Percentiles rank a stretch among this genome's conserved stretches.
Evolutionary conservation across 2,329 filamentous ascomycete genomes (phyloP).

Genomic region (Aspergillus sp.): DNA sequence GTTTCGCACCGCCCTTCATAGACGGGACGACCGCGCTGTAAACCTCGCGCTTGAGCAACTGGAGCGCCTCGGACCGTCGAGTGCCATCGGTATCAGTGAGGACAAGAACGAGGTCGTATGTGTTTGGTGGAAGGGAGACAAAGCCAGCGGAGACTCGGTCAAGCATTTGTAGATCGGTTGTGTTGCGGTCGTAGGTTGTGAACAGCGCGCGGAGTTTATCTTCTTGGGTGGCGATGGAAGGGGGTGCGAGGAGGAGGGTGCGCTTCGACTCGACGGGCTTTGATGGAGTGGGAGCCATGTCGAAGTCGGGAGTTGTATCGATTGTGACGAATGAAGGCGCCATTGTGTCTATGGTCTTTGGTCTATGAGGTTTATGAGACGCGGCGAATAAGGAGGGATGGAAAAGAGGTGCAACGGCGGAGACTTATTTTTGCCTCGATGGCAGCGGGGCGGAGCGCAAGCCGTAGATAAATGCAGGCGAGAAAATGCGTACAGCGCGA

Average conservation of each 20-base stretch:
- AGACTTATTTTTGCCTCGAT: background rate
- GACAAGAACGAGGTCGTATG: slow-evolving; percentile 84
- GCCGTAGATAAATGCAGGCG: background rate
- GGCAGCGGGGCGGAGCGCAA: background rate
- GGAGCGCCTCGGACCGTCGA: slow-evolving; percentile 63
- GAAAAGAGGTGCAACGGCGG: background rate
- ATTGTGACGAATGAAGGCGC: slow-evolving; percentile 44
- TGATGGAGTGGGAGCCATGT: slow-evolving; percentile 34
- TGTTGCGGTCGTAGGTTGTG: slow-evolving; percentile 71
- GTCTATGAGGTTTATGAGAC: background rate
- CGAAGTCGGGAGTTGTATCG: slow-evolving; percentile 62
- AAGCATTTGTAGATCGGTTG: slow-evolving; percentile 95
- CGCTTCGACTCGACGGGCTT: slow-evolving; percentile 45
- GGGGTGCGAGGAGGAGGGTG: slow-evolving; percentile 86
- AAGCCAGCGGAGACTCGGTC: slow-evolving; percentile 85
- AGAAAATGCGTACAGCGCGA: background rate
- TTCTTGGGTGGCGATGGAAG: slow-evolving; percentile 84
- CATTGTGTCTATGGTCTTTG: slow-evolving; percentile 14
- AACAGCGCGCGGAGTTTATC: slow-evolving; percentile 74
- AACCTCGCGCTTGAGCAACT: slow-evolving; percentile 69
- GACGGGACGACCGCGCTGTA: slow-evolving; percentile 71
- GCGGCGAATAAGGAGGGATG: background rate
- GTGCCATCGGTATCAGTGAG: slow-evolving; percentile 77
- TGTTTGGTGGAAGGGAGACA: slow-evolving; percentile 72
- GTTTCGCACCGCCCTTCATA: slow-evolving; percentile 28